Evolutionary conservation across 495 filamentous ascomycete species (phyloP), one percentile per base, ranked within the genome.

Genomic region (Glarea lozoyensis): DNA sequence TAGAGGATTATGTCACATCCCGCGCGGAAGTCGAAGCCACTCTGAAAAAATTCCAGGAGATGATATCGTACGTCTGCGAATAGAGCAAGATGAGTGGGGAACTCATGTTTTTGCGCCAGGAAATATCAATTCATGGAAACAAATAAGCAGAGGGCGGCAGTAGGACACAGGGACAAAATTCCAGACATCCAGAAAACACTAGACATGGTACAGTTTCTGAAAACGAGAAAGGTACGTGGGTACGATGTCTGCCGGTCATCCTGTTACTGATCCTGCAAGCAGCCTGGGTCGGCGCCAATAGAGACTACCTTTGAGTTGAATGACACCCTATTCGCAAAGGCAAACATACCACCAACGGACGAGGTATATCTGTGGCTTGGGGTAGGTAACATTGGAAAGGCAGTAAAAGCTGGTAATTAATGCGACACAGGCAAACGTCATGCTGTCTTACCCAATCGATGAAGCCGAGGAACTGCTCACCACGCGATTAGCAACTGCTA

Each of bases 61-160:
- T 98, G 93, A 97, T 98, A 53, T 88, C 90, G 47, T 55, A 40
- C 15, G 43, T 40, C n/a, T 20, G n/a, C 34, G 12, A 6, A 16
- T 17, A 3, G 27, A n/a, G 17, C 24, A 3, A 6, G 36, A 9
- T 13, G 9, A 21, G 44, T 37, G 32, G 39, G n/a, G 39, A 25
- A 37, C 47, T 49, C 12, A 52, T 45, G 24, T 37, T 22, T 6
- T 16, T n/a, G n/a, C 24, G 29, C 12, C 30, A 89, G 84, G 42
- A 97, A 98, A 72, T 98, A 98, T 67, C 93, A 97, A 62, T 98
- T 96, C 66, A 98, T 98, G 92, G 88, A 97, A 69, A 72, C 82
- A 53, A 97, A 95, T 66, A 85, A 86, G 19, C 80, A 90, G 54
- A 71, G 84, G 37, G 78, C 92, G 35, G 80, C 81, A n/a, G 72